These are phyloP conservation scores for Septoria linicola DNA, from an alignment of 2,329 filamentous ascomycete species.

Conservation along the genomic window DNA sequence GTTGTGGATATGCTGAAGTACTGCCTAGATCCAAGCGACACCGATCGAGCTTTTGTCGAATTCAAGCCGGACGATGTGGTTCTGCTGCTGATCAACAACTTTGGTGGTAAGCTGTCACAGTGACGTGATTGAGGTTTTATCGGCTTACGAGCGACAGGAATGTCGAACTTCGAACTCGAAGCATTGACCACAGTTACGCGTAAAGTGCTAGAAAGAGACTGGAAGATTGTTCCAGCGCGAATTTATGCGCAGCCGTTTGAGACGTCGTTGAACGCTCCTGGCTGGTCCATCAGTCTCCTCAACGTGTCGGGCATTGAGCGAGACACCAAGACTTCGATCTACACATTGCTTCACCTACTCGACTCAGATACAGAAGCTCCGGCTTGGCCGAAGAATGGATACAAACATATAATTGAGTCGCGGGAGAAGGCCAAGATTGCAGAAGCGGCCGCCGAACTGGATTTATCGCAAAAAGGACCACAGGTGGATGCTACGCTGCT, in stretches of 20 bases:
- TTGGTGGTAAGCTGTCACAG: conserved; percentile 39
- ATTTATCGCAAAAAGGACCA: conserved; percentile 27
- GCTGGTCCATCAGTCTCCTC: conserved; percentile 56
- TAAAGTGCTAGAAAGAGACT: conserved; percentile 46
- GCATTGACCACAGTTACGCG: conserved; percentile 46
- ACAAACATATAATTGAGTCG: conserved; percentile 30
- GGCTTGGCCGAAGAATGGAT: conserved; percentile 53
- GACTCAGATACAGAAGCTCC: conserved; percentile 53
- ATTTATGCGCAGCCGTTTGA: conserved; percentile 53
- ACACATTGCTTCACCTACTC: conserved; percentile 50
- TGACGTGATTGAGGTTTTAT: background rate
- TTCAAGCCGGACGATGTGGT: conserved; percentile 49
- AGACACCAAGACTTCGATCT: conserved; percentile 40
- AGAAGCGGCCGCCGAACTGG: conserved; percentile 42
- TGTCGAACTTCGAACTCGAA: conserved; percentile 50
- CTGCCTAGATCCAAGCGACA: conserved; percentile 49
- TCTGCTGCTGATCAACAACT: conserved; percentile 51
- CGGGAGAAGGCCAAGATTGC: conserved; percentile 28
- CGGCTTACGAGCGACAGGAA: conserved; percentile 15
- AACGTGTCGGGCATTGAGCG: conserved; percentile 51
- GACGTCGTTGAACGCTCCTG: conserved; percentile 56
- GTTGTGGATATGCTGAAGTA: conserved; percentile 51
- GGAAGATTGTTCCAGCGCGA: conserved; percentile 50
- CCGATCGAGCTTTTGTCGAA: conserved; percentile 51
- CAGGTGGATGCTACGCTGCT: conserved; percentile 33